Percentiles rank a stretch among this genome's conserved stretches.
Conservation (phyloP, 768 basidiomycete genomes). For the Macrolepiota albuminosa region DNA sequence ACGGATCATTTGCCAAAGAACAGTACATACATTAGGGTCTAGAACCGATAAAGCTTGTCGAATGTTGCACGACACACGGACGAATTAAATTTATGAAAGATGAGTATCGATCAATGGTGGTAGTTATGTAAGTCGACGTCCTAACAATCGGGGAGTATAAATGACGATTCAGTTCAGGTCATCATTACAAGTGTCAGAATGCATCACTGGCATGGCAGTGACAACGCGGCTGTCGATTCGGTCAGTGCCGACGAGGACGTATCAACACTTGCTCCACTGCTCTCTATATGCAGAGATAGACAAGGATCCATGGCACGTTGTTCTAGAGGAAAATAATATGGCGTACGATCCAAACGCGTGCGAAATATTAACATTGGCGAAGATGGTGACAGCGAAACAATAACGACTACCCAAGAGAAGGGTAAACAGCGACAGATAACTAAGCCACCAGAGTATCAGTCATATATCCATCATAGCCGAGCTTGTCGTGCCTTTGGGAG, state of each 20-base stretch:
- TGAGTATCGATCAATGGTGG: neutral
- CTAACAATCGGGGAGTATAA: neutral
- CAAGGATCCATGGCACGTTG: neutral
- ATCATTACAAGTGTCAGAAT: neutral
- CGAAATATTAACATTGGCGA: neutral
- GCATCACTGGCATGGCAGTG: neutral
- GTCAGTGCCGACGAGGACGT: neutral
- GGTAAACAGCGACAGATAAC: neutral
- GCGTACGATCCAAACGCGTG: neutral
- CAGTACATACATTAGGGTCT: neutral
- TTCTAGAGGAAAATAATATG: neutral
- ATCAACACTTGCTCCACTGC: neutral
- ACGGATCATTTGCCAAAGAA: neutral
- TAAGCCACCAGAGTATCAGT: constrained; percentile 1
- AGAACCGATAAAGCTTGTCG: neutral
- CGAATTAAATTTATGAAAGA: neutral
- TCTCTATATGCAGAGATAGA: neutral
- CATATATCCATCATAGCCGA: constrained; percentile 10
- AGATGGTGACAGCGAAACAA: neutral
- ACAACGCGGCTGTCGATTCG: neutral
- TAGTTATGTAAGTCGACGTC: neutral
- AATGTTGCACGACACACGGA: neutral
- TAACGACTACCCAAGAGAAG: neutral
- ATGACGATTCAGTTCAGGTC: neutral
- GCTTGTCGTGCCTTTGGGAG: constrained; percentile 44